Evolutionary conservation across 805 yeast genomes (phyloP), one percentile per base, ranked within the genome.

Genomic region (Lipomyces sp.): DNA sequence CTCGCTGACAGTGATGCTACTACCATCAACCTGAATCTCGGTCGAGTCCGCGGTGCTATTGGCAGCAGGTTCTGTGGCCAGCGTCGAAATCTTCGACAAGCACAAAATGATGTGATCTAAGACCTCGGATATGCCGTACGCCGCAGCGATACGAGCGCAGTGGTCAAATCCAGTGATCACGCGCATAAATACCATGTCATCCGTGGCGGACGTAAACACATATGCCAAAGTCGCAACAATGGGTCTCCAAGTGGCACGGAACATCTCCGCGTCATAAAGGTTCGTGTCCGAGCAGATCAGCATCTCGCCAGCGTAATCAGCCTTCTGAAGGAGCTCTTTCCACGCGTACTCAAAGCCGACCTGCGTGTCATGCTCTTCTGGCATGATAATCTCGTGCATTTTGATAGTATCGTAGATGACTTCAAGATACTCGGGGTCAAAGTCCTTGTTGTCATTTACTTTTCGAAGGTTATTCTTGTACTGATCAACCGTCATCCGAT

Each of bases 301-400:
- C 33, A 58, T 49, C 7, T 38, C 46, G 1, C 66, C 64, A 4
- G 65, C 57, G 8, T 49, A 43, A 13, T 50, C 48, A 7, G 60
- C 46, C 37, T 65, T 61, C 36, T 61, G 57, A 33, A 69, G 61
- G 42, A 65, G 57, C 37, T 62, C 68, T 29, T 64, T 65, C 76
- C 76, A 72, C 16, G 80, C 73, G 63, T 86, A 91, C 64, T 90
- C 97, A 68, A 90, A 91, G 82, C 95, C 84, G 64, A 85, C 88
- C 19, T 88, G 86, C 10, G 89, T 86, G 65, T 88, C 95, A 61
- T 91, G 97, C 63, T 93, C 98, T 63, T 93, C 98, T 0, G 98
- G 98, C 90, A 95, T 86, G 43, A 93, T 87, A 57, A 93, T 93
- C 68, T 93, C 99, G 45, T 84, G 79, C 49, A 83, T 86, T 54